A percentile compares a stretch with the other conserved stretches of the same genome.
phyloP scores from a whole-genome alignment of 257 asterid genomes.

The Solanum medicagineum region DNA sequence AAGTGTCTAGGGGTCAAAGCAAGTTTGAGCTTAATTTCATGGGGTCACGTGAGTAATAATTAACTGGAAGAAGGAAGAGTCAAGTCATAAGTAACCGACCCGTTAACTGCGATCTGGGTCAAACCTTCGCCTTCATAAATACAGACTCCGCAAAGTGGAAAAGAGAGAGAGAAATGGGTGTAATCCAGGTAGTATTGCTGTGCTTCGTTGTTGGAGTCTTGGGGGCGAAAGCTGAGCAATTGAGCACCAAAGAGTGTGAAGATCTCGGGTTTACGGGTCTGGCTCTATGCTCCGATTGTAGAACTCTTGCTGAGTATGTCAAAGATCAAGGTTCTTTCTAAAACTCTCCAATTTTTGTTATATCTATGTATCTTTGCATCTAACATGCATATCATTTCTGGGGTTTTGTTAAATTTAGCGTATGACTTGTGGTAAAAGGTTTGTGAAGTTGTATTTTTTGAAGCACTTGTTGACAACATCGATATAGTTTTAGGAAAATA shows the following conservation, averaged over 20 bases:
- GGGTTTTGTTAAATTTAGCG: not conserved
- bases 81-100: not conserved
- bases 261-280: constrained; percentile 74
- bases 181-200: not conserved
- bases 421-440: not conserved
- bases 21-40: not conserved
- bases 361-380: not conserved
- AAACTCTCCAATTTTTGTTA: not conserved
- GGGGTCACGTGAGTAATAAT: not conserved
- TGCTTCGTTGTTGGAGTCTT: not conserved
- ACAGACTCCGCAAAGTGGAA: not conserved
- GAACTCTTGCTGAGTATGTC: constrained; percentile 70
- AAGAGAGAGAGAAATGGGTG: not conserved
- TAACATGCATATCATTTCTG: not conserved
- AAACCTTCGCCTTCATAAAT: not conserved
- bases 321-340: constrained; percentile 53
- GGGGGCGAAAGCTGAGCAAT: constrained; percentile 30
- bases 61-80: not conserved
- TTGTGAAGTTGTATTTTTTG: not conserved
- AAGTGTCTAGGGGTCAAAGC: not conserved
- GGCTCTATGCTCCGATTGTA: constrained; percentile 89
- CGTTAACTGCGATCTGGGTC: not conserved
- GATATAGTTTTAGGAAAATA: not conserved
- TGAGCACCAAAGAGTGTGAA: constrained; percentile 71
- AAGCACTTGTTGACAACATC: not conserved